Evolutionary conservation across 2,329 filamentous ascomycete genomes (phyloP).

Genomic region (Aphanocladium album): DNA sequence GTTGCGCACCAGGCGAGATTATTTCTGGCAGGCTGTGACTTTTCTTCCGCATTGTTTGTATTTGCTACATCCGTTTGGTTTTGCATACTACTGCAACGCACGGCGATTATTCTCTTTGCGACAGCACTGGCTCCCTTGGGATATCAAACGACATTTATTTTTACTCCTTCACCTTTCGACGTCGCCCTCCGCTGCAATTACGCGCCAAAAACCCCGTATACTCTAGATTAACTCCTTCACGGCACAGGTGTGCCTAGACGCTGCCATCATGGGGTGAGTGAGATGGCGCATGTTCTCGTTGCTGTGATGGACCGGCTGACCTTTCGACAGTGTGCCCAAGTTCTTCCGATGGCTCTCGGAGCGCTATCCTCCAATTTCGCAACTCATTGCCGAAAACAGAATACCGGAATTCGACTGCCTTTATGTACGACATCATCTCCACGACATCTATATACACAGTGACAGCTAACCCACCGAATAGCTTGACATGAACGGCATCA

Average conservation of each 20-base stretch:
- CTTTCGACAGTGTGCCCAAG: slow-evolving; percentile 60
- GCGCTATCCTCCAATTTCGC: slow-evolving; percentile 96
- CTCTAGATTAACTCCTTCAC: neutral
- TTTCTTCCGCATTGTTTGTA: neutral
- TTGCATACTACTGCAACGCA: neutral
- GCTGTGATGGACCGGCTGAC: neutral
- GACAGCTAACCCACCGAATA: slow-evolving; percentile 35
- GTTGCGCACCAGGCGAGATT: neutral
- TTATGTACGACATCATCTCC: slow-evolving; percentile 54
- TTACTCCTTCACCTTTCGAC: neutral
- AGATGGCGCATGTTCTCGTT: neutral
- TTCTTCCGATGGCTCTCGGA: slow-evolving; percentile 99
- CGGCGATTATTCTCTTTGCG: neutral
- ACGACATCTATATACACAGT: slow-evolving; percentile 19
- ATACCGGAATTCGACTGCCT: slow-evolving; percentile 99
- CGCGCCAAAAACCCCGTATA: neutral
- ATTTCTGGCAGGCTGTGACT: neutral
- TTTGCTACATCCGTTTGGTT: neutral
- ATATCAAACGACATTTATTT: neutral
- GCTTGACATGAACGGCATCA: slow-evolving; percentile 98
- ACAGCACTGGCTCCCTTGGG: neutral
- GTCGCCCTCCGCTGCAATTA: neutral
- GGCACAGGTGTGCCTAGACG: neutral
- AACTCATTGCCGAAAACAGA: slow-evolving; percentile 96
- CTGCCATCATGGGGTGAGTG: slow-evolving; percentile 11